Evolutionary conservation across 2,329 filamentous ascomycete genomes (phyloP), one percentile per base, ranked within the genome.

Genomic region (Shiraia sp.): DNA sequence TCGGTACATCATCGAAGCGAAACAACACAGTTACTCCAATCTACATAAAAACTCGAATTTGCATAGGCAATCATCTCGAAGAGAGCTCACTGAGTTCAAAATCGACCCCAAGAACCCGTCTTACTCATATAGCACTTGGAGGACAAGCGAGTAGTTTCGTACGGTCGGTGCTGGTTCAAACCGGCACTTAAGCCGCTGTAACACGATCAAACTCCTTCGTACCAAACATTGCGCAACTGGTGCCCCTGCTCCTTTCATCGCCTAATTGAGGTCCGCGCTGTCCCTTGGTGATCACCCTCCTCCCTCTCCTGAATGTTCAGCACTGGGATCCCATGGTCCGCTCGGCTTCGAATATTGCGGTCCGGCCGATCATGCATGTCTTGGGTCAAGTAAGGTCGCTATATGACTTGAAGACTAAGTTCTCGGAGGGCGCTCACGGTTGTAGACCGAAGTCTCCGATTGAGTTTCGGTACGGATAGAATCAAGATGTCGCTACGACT

Each of bases 321-420:
- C 23, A 32, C 23, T 5, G 16, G 32, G 19, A 14, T 37, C 28
- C 36, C 37, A 26, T 33, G 32, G 33, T 24, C 14, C 19, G 37
- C 14, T 34, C 33, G 27, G 32, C 15, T 38, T 32, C 24, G 42
- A 14, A 27, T 27, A 19, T 19, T 40, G 32, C 25, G 22, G 22
- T 14, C 13, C 19, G 8, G 29, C 28, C 27, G 36, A 31, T 15
- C 14, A 32, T 36, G 31, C 41, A 34, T 25, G 32, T 37, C 33
- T 40, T 37, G 40, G 32, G 15, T 38, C 27, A 45, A 17, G n/a
- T 8, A 10, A 32, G 25, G 16, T 22, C 14, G n/a, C 24, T 24
- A 13, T 28, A 34, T 9, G 33, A 17, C 14, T 36, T 28, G 22
- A 37, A 25, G 12, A 22, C 6, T 13, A 22, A 25, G 24, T 14